Evolutionary conservation across 305 asterid species (phyloP).

Genomic region (Solanum hybrid): DNA sequence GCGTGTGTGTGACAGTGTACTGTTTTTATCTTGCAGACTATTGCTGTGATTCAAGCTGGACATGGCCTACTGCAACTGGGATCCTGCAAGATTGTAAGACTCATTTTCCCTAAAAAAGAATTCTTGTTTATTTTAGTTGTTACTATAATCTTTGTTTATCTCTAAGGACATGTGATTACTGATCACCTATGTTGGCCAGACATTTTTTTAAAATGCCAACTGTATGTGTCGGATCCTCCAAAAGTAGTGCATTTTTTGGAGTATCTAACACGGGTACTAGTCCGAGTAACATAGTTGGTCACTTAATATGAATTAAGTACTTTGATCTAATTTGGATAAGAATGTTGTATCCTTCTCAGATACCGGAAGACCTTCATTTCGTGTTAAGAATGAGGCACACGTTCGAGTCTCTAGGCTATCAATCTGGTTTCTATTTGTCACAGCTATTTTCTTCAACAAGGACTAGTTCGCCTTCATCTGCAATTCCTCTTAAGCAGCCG

Average conservation of each 20-base stretch:
- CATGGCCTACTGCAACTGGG: conserved; percentile 96
- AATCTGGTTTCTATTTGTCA: conserved; percentile 88
- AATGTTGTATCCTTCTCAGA: conserved; percentile 26
- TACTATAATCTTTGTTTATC: not conserved
- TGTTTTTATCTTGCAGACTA: conserved; percentile 49
- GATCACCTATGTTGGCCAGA: not conserved
- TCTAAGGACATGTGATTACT: not conserved
- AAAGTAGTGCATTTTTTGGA: not conserved
- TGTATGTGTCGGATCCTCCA: not conserved
- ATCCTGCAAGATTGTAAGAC: conserved; percentile 94
- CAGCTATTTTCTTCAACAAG: conserved; percentile 83
- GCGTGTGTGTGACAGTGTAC: not conserved
- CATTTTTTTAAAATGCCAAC: not conserved
- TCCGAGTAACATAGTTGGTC: not conserved
- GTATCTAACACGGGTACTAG: not conserved
- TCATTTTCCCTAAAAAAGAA: not conserved
- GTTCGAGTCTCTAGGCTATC: conserved; percentile 86
- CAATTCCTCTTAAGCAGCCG: conserved; percentile 55
- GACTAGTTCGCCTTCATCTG: conserved; percentile 40
- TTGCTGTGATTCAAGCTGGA: conserved; percentile 99
- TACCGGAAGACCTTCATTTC: conserved; percentile 93
- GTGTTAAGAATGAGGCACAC: conserved; percentile 97
- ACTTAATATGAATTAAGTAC: not conserved
- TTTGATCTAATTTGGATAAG: not conserved
- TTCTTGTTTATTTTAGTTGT: not conserved